phyloP scores from a whole-genome alignment of 805 yeast species.

The Starmerella asiatica region DNA sequence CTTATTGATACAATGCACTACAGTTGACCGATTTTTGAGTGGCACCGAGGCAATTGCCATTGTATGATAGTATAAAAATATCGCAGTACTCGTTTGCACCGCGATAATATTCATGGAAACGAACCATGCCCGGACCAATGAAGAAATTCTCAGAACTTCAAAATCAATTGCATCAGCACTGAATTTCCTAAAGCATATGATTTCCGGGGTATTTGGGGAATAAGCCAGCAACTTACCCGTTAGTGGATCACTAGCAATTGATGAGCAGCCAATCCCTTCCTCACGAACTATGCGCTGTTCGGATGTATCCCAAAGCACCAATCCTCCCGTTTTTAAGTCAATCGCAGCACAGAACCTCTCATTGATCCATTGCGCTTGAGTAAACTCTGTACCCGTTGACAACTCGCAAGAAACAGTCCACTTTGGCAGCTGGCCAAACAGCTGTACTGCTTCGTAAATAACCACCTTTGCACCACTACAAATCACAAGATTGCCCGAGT shows the following conservation, averaged over 20 bases:
- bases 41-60: not conserved
- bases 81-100: not conserved
- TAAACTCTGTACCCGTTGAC: not conserved
- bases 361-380: not conserved
- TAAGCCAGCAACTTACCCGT: not conserved
- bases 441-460: constrained; percentile 20
- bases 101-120: not conserved
- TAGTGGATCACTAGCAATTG: not conserved
- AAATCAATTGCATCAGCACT: not conserved
- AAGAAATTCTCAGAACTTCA: no score
- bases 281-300: not conserved
- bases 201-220: not conserved
- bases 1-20: not conserved
- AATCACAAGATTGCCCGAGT: constrained; percentile 38
- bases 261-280: not conserved
- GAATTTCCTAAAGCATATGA: not conserved
- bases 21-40: not conserved
- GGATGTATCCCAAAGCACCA: not conserved
- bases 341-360: no score
- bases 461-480: constrained; percentile 16
- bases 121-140: not conserved
- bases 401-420: no score
- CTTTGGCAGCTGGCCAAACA: constrained; percentile 16
- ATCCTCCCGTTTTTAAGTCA: not conserved
- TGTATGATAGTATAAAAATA: not conserved